Evolutionary conservation across 2,329 filamentous ascomycete genomes (phyloP).

Genomic region (Sordariomycetes sp.): DNA sequence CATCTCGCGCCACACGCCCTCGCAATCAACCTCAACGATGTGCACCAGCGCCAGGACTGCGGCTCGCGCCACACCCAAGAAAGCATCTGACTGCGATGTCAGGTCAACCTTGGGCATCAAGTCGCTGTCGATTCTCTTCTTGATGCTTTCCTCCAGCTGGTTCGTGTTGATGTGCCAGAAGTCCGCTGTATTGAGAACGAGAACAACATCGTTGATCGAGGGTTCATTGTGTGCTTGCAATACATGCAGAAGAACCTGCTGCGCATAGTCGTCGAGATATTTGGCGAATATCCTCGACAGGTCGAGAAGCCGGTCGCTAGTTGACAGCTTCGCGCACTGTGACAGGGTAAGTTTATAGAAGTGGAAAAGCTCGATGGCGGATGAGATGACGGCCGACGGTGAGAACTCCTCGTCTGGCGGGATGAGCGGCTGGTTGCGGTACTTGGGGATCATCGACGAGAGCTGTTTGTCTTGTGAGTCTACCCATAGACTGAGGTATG

Average conservation of each 20-base stretch:
- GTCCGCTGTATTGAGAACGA: constrained; percentile 92
- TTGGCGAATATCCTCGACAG: constrained; percentile 79
- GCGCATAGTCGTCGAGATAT: constrained; percentile 91
- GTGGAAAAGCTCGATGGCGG: constrained; percentile 93
- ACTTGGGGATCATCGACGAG: constrained; percentile 75
- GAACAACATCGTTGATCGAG: constrained; percentile 64
- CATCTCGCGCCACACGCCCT: constrained; percentile 93
- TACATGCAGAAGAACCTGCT: constrained; percentile 77
- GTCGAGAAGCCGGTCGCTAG: constrained; percentile 77
- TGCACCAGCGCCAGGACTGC: constrained; percentile 78
- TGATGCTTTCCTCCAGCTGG: constrained; percentile 91
- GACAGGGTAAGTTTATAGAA: constrained; percentile 90
- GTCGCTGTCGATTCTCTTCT: constrained; percentile 76
- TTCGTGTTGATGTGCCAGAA: constrained; percentile 93
- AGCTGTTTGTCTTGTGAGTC: constrained; percentile 91
- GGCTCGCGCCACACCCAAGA: constrained; percentile 88
- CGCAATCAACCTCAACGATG: constrained; percentile 72
- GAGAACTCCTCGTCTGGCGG: constrained; percentile 87
- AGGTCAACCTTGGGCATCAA: constrained; percentile 71
- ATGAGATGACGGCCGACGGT: constrained; percentile 78
- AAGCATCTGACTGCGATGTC: constrained; percentile 87
- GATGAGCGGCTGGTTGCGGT: constrained; percentile 72
- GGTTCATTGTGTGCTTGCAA: constrained; percentile 43
- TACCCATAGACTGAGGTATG: constrained; percentile 94
- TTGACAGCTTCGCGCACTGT: constrained; percentile 93